Evolutionary conservation across 2,329 filamentous ascomycete genomes (phyloP), one percentile per base, ranked within the genome.

Genomic region (Samsoniella hepiali): DNA sequence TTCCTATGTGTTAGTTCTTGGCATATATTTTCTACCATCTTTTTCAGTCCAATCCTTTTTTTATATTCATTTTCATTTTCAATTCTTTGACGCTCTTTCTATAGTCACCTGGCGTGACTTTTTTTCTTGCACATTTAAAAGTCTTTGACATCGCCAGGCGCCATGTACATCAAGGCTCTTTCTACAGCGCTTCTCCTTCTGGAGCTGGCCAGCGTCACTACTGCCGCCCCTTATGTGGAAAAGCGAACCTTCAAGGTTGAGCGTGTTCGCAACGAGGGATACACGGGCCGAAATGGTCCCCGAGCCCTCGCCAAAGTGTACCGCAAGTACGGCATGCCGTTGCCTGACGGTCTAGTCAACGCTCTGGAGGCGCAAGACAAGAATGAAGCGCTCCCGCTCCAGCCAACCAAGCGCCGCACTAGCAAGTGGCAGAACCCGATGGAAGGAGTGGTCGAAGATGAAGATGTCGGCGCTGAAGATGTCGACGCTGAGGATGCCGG

Each of bases 301-400:
- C 74, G 70, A 62, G 87, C 88, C 58, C 79, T 93, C 68, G 75
- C 83, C 58, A 90, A 85, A 75, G 85, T 88, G 17, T 88, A 89
- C 73, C 76, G 80, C 69, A 93, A 93, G 73, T 92, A 83, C 74
- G 82, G 84, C 66, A 82, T 88, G 75, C 75, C 77, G 44, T 75
- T 83, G 53, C 76, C 80, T 2, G 69, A 77, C 2, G 76, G 75
- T 8, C 72, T 82, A 58, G 70, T 79, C 58, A 78, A 76, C 38
- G 74, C 74, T 36, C 65, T 77, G 44, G 72, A 69, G 49, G 69
- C 67, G 9, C 71, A 72, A 53, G 66, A 65, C 38, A 59, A 29
- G 3, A 29, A 32, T 3, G 47, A 50, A 50, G 27, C 47, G 27
- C 63, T 66, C 13, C 64, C 64, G 5, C 64, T 38, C 10, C 22